phyloP scores from a whole-genome alignment of 805 yeast species.

The Lipomyces japonicus region DNA sequence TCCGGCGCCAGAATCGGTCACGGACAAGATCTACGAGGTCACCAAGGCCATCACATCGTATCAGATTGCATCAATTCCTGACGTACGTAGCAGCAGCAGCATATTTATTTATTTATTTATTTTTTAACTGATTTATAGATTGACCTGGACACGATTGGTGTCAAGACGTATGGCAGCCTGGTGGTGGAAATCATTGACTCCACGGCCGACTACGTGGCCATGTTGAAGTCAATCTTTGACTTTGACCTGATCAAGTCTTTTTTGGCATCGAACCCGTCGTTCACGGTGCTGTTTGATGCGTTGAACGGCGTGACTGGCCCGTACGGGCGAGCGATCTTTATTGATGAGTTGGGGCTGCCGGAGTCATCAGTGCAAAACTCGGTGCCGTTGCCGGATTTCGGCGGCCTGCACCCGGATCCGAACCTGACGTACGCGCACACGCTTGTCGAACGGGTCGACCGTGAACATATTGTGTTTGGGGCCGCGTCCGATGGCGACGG shows the following conservation, averaged over 20 bases:
- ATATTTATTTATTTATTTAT: background rate
- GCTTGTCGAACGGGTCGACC: constrained; percentile 81
- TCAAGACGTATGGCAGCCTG: constrained; percentile 51
- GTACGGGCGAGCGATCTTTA: constrained; percentile 78
- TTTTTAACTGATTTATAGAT: constrained; percentile 33
- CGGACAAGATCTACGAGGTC: constrained; percentile 75
- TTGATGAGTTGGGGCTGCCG: constrained; percentile 79
- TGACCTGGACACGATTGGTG: constrained; percentile 60
- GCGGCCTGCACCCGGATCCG: constrained; percentile 98
- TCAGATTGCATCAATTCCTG: constrained; percentile 58
- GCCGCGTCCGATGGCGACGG: constrained; percentile 99
- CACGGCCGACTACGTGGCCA: constrained; percentile 68
- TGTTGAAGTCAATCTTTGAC: constrained; percentile 84
- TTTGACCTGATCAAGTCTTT: constrained; percentile 74
- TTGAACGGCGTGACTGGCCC: constrained; percentile 97
- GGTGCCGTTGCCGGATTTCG: constrained; percentile 81
- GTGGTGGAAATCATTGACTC: constrained; percentile 80
- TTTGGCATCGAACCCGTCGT: constrained; percentile 51
- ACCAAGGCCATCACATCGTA: constrained; percentile 59
- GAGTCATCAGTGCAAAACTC: constrained; percentile 69
- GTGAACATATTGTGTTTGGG: constrained; percentile 79
- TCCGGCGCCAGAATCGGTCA: constrained; percentile 95
- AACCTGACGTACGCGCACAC: constrained; percentile 90
- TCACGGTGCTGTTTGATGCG: constrained; percentile 80
- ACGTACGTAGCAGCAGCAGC: no score